Base-by-base conservation (phyloP, 208 protist genomes). In the Vickermania spadyakhi region DNA sequence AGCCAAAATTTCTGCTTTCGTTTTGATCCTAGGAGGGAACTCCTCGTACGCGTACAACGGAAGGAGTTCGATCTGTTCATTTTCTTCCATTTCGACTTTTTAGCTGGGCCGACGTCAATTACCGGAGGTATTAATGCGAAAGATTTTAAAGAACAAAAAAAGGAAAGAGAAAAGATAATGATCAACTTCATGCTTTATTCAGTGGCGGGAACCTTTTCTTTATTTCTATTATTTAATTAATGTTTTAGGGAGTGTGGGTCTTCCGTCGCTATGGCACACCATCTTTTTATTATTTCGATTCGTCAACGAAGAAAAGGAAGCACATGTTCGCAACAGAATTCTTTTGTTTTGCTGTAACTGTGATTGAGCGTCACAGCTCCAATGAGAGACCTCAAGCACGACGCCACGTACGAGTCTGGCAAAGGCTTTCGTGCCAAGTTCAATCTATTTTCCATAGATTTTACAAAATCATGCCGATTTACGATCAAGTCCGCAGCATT, bases 361-460 rank as follows among this genome's bases (percentile, higher is more conserved):
- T 81, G 61, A 59, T 91, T 84, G 28, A 95, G 58, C 57, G 79
- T 73, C 26, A 95, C 79, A 52, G 77, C 78, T 4, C 74, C 81
- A 22, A 86, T 56, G 57, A 93, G 53, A 22, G 89, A 73, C 62
- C 88, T 89, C 2, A 93, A 80, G 64, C 75, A 89, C 4, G 61
- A 67, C 1, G 85, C 85, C 23, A 60, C 79, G 66, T 84, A 87
- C 18, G 79, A 76, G 28, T 93, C 85, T 1, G 89, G 89, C n/a
- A 27, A n/a, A 58, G 28, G 82, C 56, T 26, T 91, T 64, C 7
- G 75, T 80, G 31, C 76, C 75, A 11, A 82, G 64, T 1, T 79
- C 83, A 18, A 57, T n/a, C n/a, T n/a, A n/a, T n/a, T n/a, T n/a
- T n/a, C n/a, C n/a, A n/a, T n/a, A n/a, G n/a, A n/a, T n/a, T n/a